Conservation (phyloP, 108 stramenopile species). For the Cyclotella baltica region DNA sequence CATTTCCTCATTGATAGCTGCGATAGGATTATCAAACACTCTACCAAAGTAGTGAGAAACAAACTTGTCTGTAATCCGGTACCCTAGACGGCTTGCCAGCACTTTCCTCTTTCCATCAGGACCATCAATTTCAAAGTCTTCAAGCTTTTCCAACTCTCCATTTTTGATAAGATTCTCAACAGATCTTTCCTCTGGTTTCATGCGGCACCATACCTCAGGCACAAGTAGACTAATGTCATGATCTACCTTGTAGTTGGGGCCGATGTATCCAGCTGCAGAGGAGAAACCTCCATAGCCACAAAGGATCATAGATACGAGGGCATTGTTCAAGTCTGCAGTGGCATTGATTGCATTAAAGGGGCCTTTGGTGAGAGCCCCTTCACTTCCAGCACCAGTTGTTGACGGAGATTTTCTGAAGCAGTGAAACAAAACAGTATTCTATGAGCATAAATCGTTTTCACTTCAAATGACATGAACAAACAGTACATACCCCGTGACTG, state of each 20-base stretch:
- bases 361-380: constrained; percentile 63
- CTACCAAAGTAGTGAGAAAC: constrained; percentile 63
- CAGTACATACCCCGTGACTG: constrained; percentile 52
- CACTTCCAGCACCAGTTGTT: constrained; percentile 64
- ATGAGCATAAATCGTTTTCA: background rate
- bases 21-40: constrained; percentile 66
- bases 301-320: constrained; percentile 63
- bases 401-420: constrained; percentile 46
- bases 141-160: constrained; percentile 57
- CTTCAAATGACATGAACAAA: background rate
- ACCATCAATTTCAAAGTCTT: constrained; percentile 56
- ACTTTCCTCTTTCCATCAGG: constrained; percentile 50
- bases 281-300: constrained; percentile 63
- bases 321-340: constrained; percentile 67
- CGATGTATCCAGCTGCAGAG: constrained; percentile 64
- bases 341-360: constrained; percentile 70
- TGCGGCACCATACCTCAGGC: constrained; percentile 68
- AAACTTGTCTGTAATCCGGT: constrained; percentile 61
- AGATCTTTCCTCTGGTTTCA: constrained; percentile 59
- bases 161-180: constrained; percentile 56
- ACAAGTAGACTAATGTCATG: constrained; percentile 61
- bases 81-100: constrained; percentile 61
- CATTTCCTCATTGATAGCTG: constrained; percentile 66
- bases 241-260: constrained; percentile 64
- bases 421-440: background rate